These are phyloP conservation scores for Talaromyces marneffei DNA, from an alignment of 2,329 filamentous ascomycete species.

Conservation along the genomic window DNA sequence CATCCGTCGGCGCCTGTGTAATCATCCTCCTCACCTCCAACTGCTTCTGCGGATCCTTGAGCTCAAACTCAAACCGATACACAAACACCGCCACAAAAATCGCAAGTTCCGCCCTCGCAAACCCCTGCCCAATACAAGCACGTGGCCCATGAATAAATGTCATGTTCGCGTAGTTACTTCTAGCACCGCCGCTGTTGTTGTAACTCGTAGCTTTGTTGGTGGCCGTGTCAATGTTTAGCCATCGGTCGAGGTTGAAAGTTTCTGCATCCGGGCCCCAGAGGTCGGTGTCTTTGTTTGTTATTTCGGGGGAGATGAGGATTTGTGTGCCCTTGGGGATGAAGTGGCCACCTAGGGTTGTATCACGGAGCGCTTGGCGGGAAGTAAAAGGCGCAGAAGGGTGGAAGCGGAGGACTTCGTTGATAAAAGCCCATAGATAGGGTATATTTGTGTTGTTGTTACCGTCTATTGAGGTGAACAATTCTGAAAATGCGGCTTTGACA, in stretches of 20 bases:
- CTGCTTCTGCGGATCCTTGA: conserved; percentile 57
- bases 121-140: conserved; percentile 22
- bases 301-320: conserved; percentile 59
- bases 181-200: conserved; percentile 62
- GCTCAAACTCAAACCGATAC: conserved; percentile 63
- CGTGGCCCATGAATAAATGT: conserved; percentile 26
- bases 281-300: conserved; percentile 61
- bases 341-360: conserved; percentile 61
- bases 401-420: conserved; percentile 69
- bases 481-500: conserved; percentile 30
- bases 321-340: conserved; percentile 65
- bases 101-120: conserved; percentile 69
- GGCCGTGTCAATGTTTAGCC: conserved; percentile 47
- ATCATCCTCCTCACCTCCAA: conserved; percentile 63
- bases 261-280: conserved; percentile 73
- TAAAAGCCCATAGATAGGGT: conserved; percentile 73
- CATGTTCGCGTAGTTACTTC: conserved; percentile 41
- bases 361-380: conserved; percentile 57
- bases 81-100: conserved; percentile 72
- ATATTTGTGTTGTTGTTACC: conserved; percentile 51
- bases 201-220: conserved; percentile 22
- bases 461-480: background rate
- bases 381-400: conserved; percentile 67
- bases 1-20: conserved; percentile 66
- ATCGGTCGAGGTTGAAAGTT: conserved; percentile 73